Conservation (phyloP, 768 basidiomycete species). For the Neoboletus subvelutipes region DNA sequence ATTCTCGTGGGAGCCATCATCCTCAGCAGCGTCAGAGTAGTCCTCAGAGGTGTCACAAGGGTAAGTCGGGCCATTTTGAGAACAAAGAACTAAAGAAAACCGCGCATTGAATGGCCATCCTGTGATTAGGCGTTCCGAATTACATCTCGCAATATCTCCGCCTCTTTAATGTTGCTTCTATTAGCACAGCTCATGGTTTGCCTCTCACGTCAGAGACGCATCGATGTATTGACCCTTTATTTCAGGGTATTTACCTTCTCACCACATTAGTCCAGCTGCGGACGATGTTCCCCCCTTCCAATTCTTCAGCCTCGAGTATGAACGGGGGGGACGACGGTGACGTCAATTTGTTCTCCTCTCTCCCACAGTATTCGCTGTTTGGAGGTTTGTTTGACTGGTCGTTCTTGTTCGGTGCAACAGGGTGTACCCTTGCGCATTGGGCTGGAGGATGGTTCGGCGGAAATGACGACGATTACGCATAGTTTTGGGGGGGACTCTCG, state of each 20-base stretch:
- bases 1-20: conserved; percentile 76
- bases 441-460: conserved; percentile 36
- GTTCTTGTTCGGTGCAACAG: conserved; percentile 59
- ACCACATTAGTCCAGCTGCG: conserved; percentile 82
- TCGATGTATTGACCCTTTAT: conserved; percentile 2
- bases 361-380: conserved; percentile 74
- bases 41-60: conserved; percentile 65
- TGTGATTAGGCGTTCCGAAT: conserved; percentile 54
- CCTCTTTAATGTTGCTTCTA: conserved; percentile 72
- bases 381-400: conserved; percentile 73
- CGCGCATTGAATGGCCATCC: neutral
- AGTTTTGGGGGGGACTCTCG: neutral
- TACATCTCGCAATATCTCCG: conserved; percentile 67
- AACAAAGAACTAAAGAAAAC: neutral
- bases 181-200: conserved; percentile 82
- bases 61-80: conserved; percentile 33
- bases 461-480: conserved; percentile 16
- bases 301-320: conserved; percentile 15
- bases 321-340: conserved; percentile 10
- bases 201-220: conserved; percentile 12
- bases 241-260: conserved; percentile 78
- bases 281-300: conserved; percentile 70
- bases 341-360: conserved; percentile 63
- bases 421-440: conserved; percentile 55
- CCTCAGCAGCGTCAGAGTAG: conserved; percentile 65